Percentiles rank a stretch among this genome's conserved stretches.
These are phyloP conservation scores for Shiraia bambusicola DNA, from an alignment of 2,329 filamentous ascomycete species.

Conservation along the genomic window DNA sequence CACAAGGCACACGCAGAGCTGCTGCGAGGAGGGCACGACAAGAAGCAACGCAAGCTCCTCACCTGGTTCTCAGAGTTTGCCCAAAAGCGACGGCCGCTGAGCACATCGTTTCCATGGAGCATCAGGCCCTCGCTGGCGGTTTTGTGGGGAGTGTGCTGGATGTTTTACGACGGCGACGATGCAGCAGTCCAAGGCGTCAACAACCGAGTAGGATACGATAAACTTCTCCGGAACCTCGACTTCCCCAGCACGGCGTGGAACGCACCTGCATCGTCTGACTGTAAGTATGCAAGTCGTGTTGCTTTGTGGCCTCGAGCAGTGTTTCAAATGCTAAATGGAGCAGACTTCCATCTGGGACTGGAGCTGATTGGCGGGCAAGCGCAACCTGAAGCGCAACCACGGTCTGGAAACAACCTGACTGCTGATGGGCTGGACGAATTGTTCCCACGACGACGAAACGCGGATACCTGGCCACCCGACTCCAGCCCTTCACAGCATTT, in stretches of 20 bases:
- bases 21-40: conserved; percentile 32
- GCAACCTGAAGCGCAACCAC: conserved; percentile 32
- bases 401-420: conserved; percentile 13
- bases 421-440: conserved; percentile 22
- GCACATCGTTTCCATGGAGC: conserved; percentile 48
- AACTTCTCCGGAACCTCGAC: conserved; percentile 31
- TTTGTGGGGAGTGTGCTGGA: conserved; percentile 49
- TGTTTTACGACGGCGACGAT: conserved; percentile 35
- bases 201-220: conserved; percentile 24
- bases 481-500: conserved; percentile 18
- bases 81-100: conserved; percentile 42
- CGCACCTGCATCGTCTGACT: conserved; percentile 34
- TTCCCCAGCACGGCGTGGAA: conserved; percentile 22
- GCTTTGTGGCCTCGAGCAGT: conserved; percentile 10
- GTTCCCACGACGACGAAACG: conserved; percentile 37
- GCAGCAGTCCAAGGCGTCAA: conserved; percentile 15
- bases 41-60: conserved; percentile 37
- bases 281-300: conserved; percentile 29
- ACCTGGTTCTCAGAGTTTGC: conserved; percentile 47
- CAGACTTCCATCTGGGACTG: conserved; percentile 37
- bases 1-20: conserved; percentile 35
- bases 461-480: conserved; percentile 30
- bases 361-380: conserved; percentile 31
- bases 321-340: conserved; percentile 34
- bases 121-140: conserved; percentile 48